phyloP scores from a whole-genome alignment of 2,329 filamentous ascomycete genomes.

The Beauveria bassiana region DNA sequence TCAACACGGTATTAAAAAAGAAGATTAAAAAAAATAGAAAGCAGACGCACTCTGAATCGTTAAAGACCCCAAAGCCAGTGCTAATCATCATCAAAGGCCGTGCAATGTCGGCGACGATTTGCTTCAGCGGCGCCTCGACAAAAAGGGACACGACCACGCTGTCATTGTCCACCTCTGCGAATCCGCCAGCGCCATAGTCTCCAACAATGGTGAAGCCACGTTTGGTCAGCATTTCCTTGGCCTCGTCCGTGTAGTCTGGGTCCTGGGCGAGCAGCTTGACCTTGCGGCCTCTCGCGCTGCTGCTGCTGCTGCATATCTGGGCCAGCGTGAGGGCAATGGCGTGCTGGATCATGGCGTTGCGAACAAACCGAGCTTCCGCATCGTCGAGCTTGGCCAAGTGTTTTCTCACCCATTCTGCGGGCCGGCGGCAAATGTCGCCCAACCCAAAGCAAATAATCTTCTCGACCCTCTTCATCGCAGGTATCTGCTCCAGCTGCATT shows the following conservation, averaged over 20 bases:
- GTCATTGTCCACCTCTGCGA: slow-evolving; percentile 15
- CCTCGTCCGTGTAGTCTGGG: slow-evolving; percentile 7
- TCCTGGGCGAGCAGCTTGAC: slow-evolving; percentile 9
- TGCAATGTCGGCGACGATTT: slow-evolving; percentile 17
- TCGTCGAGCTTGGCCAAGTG: neutral
- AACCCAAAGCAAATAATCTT: slow-evolving; percentile 10
- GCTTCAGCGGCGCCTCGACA: slow-evolving; percentile 14
- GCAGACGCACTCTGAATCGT: neutral
- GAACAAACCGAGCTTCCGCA: neutral
- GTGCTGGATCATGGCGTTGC: neutral
- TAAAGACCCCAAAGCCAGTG: neutral
- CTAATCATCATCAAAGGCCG: slow-evolving; percentile 11
- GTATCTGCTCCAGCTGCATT: neutral
- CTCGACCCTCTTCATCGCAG: neutral
- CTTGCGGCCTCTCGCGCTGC: neutral
- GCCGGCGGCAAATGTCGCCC: slow-evolving; percentile 6
- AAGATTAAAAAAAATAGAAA: neutral
- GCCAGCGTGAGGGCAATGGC: neutral
- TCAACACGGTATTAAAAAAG: neutral
- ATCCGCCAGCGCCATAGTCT: slow-evolving; percentile 10
- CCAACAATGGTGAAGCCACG: slow-evolving; percentile 12
- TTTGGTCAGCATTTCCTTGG: neutral
- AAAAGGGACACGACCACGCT: slow-evolving; percentile 12
- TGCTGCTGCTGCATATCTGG: neutral
- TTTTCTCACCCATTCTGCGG: neutral